Evolutionary conservation across 352 stramenopile species (phyloP).

Genomic region (Phytophthora meadii): DNA sequence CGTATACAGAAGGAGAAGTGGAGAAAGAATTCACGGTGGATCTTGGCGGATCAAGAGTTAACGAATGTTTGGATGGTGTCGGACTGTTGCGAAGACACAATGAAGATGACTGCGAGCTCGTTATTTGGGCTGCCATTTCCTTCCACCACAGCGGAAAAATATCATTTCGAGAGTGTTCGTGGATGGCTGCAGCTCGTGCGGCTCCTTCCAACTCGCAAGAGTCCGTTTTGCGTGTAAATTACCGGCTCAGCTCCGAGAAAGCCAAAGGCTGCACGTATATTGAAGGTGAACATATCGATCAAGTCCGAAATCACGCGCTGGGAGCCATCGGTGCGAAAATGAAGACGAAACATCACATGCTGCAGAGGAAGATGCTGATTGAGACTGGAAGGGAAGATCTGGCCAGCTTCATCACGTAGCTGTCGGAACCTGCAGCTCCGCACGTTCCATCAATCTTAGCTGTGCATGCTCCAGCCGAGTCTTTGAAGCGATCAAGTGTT

Average conservation of each 20-base stretch:
- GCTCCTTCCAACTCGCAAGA: conserved; percentile 16
- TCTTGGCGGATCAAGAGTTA: conserved; percentile 23
- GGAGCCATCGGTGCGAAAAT: conserved; percentile 34
- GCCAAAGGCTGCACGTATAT: conserved; percentile 27
- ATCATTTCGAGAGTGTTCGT: conserved; percentile 32
- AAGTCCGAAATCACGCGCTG: conserved; percentile 37
- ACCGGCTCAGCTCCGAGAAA: conserved; percentile 32
- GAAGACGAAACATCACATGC: conserved; percentile 33
- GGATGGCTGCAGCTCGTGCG: conserved; percentile 31
- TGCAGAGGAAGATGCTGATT: conserved; percentile 35
- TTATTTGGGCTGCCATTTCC: conserved; percentile 36
- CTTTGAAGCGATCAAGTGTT: conserved; percentile 6
- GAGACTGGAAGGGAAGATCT: conserved; percentile 27
- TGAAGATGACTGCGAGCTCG: conserved; percentile 32
- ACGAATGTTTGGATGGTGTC: conserved; percentile 30
- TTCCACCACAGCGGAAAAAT: conserved; percentile 42
- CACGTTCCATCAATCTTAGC: conserved; percentile 8
- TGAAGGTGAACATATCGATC: conserved; percentile 39
- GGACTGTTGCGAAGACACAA: conserved; percentile 28
- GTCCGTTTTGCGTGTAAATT: conserved; percentile 32
- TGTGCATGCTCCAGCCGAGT: conserved; percentile 12
- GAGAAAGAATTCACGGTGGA: conserved; percentile 35
- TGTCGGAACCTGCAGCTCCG: not conserved
- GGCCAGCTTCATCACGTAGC: conserved; percentile 30
- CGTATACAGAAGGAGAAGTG: conserved; percentile 17